Evolutionary conservation across 2,329 filamentous ascomycete genomes (phyloP).

Genomic region (Chrysoporthe deuterocubensis): DNA sequence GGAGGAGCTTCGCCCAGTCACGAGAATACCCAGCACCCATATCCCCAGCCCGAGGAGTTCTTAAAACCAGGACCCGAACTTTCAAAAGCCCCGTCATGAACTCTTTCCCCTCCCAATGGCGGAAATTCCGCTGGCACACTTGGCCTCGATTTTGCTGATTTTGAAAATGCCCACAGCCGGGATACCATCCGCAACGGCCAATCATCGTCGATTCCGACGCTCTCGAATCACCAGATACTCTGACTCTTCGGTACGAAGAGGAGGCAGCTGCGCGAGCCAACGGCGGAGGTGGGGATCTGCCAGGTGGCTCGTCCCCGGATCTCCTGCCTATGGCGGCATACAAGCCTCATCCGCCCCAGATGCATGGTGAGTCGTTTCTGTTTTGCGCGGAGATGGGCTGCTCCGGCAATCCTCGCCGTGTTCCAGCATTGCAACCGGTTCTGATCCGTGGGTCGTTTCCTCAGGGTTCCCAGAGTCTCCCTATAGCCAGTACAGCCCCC

Average conservation of each 20-base stretch:
- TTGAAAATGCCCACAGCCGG: conserved; percentile 46
- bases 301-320: conserved; percentile 60
- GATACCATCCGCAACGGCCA: conserved; percentile 57
- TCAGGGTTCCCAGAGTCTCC: conserved; percentile 49
- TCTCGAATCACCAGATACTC: conserved; percentile 61
- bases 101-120: no score
- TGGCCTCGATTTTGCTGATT: conserved; percentile 8
- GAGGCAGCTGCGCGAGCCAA: conserved; percentile 54
- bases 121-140: background rate
- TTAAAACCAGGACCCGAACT: no score
- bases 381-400: background rate
- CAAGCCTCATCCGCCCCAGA: conserved; percentile 75
- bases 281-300: conserved; percentile 52
- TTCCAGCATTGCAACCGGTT: conserved; percentile 1
- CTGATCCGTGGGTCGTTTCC: background rate
- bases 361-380: conserved; percentile 72
- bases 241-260: conserved; percentile 62
- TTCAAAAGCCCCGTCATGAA: no score
- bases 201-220: conserved; percentile 61
- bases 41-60: no score
- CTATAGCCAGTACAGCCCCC: conserved; percentile 57
- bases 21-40: no score
- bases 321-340: conserved; percentile 81
- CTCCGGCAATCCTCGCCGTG: background rate
- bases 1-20: no score